These are phyloP conservation scores for Jaltomata sinuosa DNA, from an alignment of 257 asterid species.

Conservation along the genomic window DNA sequence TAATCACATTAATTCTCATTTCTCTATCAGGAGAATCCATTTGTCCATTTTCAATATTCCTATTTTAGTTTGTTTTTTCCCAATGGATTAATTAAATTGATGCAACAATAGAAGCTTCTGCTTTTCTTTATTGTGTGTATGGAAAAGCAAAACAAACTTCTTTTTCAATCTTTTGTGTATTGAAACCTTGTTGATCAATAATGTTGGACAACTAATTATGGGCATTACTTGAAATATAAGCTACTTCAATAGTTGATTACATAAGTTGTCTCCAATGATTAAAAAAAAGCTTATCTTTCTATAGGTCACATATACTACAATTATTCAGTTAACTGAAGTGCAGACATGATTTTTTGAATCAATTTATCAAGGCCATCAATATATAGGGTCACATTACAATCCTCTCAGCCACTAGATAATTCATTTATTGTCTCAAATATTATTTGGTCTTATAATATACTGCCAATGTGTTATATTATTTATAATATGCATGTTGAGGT, in stretches of 20 bases:
- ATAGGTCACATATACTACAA: background rate
- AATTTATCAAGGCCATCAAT: background rate
- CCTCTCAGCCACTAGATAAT: background rate
- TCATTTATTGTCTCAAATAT: background rate
- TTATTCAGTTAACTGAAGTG: background rate
- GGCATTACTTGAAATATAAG: slow-evolving; percentile 4
- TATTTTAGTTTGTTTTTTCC: background rate
- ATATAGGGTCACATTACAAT: background rate
- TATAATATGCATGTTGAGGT: background rate
- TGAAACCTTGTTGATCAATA: background rate
- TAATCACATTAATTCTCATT: no score
- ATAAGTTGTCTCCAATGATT: slow-evolving; percentile 3
- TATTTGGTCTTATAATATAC: background rate
- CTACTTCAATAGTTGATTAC: background rate
- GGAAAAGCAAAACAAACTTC: background rate
- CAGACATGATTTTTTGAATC: background rate
- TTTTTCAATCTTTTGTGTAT: background rate
- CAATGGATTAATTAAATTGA: background rate
- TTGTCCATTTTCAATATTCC: background rate
- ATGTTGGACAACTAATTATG: background rate
- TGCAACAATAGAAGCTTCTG: background rate
- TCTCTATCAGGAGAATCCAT: background rate
- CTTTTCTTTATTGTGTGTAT: background rate
- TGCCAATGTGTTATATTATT: background rate
- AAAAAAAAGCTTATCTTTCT: background rate